A percentile compares a stretch with the other conserved stretches of the same genome.
These are phyloP conservation scores for Mycena epipterygia DNA, from an alignment of 768 basidiomycete species.

Conservation along the genomic window DNA sequence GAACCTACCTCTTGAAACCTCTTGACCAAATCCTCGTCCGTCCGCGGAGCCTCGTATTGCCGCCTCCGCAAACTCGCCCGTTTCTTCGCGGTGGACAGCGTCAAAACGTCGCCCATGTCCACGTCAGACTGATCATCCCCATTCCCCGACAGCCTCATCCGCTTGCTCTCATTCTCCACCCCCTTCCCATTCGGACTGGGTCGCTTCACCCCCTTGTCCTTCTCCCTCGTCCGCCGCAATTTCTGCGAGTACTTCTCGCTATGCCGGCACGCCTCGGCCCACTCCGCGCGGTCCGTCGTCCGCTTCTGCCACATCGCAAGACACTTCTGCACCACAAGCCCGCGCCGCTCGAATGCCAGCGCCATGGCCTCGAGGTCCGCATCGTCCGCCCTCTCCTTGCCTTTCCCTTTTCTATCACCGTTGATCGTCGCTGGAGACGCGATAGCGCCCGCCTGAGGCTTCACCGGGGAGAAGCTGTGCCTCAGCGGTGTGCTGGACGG, in stretches of 20 bases:
- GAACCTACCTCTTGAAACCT: conserved; percentile 76
- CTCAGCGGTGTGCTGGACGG: conserved; percentile 37
- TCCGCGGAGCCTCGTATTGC: conserved; percentile 66
- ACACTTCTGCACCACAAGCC: conserved; percentile 54
- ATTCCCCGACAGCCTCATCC: conserved; percentile 20
- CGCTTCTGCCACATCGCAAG: conserved; percentile 64
- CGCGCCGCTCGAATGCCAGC: conserved; percentile 55
- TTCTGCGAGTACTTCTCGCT: conserved; percentile 74
- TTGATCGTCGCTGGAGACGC: conserved; percentile 27
- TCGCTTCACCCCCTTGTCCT: conserved; percentile 28
- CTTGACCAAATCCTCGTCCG: conserved; percentile 74
- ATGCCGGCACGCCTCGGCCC: conserved; percentile 71
- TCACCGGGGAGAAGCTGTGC: conserved; percentile 30
- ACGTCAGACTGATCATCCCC: conserved; percentile 9
- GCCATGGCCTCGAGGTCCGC: conserved; percentile 56
- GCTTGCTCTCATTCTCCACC: conserved; percentile 21
- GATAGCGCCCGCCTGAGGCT: conserved; percentile 6
- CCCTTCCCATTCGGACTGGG: conserved; percentile 23
- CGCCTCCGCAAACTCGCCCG: conserved; percentile 54
- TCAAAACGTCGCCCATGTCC: conserved; percentile 1
- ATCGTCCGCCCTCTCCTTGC: conserved; percentile 47
- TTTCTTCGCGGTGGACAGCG: conserved; percentile 51
- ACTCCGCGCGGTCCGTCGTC: conserved; percentile 62
- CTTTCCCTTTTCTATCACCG: conserved; percentile 40
- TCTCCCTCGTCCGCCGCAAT: conserved; percentile 43